These are phyloP conservation scores for Bullera alba DNA, from an alignment of 768 basidiomycete genomes.

Conservation along the genomic window DNA sequence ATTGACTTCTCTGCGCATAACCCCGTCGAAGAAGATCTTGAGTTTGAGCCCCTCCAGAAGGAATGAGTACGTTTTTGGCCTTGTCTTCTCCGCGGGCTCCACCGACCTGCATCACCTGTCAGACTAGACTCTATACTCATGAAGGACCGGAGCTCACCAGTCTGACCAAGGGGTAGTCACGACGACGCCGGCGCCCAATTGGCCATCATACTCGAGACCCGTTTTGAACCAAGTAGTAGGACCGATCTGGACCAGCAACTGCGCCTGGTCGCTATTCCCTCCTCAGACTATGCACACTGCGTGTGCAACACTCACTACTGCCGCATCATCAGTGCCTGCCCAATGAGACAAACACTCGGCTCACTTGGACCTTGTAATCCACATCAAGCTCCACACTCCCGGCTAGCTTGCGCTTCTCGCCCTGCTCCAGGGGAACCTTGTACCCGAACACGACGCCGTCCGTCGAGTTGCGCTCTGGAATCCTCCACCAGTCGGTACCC, in stretches of 20 bases:
- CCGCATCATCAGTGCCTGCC: background rate
- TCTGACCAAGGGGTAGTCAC: conserved; percentile 26
- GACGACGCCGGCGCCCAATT: conserved; percentile 22
- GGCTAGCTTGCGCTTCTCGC: no score
- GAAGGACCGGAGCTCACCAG: conserved; percentile 24
- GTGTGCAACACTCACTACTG: background rate
- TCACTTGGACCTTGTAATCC: conserved; percentile 5
- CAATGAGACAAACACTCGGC: background rate
- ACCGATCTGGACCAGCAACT: conserved; percentile 18
- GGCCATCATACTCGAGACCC: conserved; percentile 25
- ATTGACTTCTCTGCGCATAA: conserved; percentile 26
- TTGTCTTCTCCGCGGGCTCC: conserved; percentile 5
- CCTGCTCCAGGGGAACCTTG: conserved; percentile 1
- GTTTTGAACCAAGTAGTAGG: conserved; percentile 29
- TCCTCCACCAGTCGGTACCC: conserved; percentile 4
- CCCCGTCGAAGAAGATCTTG: conserved; percentile 18
- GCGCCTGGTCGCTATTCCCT: conserved; percentile 30
- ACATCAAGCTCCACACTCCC: conserved; percentile 9
- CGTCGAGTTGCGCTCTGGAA: background rate
- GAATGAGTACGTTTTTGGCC: conserved; percentile 11
- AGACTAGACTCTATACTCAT: background rate
- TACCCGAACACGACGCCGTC: conserved; percentile 1
- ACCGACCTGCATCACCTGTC: conserved; percentile 16
- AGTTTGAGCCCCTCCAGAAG: conserved; percentile 8
- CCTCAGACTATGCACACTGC: background rate